Base-by-base conservation (phyloP, 352 stramenopile species). In the Phytophthora capsici region DNA sequence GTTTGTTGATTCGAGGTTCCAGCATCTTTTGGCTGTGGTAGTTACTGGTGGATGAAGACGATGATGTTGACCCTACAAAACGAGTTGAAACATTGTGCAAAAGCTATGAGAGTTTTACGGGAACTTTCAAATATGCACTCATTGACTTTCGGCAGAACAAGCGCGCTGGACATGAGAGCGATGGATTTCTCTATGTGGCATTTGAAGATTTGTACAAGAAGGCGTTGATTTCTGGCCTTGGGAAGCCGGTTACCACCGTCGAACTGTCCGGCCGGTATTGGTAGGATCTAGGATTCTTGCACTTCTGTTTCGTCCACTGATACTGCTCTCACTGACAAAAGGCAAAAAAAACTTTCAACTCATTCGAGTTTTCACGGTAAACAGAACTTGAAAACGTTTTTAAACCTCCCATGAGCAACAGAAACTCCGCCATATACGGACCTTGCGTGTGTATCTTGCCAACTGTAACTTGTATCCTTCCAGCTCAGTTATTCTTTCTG, bases 161-260 rank as follows among this genome's bases (percentile, higher is more conserved):
- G 19, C 38, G 41, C 59, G 59, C 66, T 57, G 47, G 50, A 17
- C 45, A 66, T 13, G 47, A 66, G 53, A 63, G 66, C 25, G 48
- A 36, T 53, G 53, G 25, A 12, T 69, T 68, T 70, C 30, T 74
- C 47, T 69, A 74, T 38, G 59, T 74, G 54, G 70, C 53, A 6
- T 70, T 73, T 69, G 50, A 59, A 53, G 48, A 74, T 70, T 70
- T 52, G 19, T 74, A 62, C 47, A 57, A 46, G 14, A 74, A 74
- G 56, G 52, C 66, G 17, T 38, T 49, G n/a, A 13, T 59, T 59
- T 59, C 49, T n/a, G 16, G 51, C 37, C 12, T n/a, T 28, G 51
- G 17, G 28, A 50, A 50, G 16, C 4, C 25, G 32, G 26, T 30
- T 30, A 40, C 49, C 8, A 50, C 25, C 44, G 51, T 59, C 28